These are phyloP conservation scores for Daldinia sp. DNA, from an alignment of 2,329 filamentous ascomycete species.

Conservation along the genomic window DNA sequence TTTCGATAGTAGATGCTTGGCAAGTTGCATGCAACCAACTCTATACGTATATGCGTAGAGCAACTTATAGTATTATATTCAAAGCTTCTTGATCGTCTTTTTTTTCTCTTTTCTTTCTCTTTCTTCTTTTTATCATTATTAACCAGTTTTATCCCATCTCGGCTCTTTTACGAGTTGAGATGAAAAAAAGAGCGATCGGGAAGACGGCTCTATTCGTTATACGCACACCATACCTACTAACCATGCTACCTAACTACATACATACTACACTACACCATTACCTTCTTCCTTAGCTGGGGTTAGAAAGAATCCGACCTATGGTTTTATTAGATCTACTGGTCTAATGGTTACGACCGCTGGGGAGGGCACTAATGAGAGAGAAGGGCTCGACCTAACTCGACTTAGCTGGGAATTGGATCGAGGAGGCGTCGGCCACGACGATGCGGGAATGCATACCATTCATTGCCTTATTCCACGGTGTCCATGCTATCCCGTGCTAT, in stretches of 20 bases:
- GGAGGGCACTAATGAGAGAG: neutral
- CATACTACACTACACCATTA: neutral
- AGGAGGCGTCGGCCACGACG: conserved; percentile 3
- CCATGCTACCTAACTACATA: no score
- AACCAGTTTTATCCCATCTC: neutral
- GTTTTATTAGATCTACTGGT: neutral
- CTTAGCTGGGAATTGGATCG: neutral
- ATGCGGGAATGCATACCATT: no score
- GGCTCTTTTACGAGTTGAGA: neutral
- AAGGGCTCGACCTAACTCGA: neutral
- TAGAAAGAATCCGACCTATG: neutral
- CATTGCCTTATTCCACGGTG: no score
- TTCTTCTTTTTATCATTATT: neutral
- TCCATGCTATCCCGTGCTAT: neutral
- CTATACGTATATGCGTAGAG: neutral
- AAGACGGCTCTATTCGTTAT: neutral
- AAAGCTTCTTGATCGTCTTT: no score
- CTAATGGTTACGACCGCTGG: neutral
- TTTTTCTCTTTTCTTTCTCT: neutral
- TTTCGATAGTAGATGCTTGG: conserved; percentile 26
- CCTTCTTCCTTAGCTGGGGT: neutral
- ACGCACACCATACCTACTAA: neutral
- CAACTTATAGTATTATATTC: neutral
- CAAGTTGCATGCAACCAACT: conserved; percentile 3
- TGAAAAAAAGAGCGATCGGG: neutral